These are phyloP conservation scores for Cornus kousa DNA, from an alignment of 148 eudicot species.

Conservation along the genomic window DNA sequence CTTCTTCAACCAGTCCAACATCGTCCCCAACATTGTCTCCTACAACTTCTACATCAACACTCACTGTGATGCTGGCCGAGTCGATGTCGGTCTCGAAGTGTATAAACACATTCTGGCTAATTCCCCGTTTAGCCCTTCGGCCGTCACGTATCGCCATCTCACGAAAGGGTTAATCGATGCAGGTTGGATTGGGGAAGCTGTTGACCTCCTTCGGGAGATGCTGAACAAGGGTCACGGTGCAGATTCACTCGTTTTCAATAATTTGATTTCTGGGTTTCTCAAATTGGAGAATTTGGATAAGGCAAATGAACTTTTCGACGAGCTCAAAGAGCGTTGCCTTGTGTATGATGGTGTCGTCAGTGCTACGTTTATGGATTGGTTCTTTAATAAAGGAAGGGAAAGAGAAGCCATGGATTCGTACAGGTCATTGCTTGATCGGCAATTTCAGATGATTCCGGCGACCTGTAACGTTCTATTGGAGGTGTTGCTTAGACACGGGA, in stretches of 20 bases:
- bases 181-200: conserved; percentile 61
- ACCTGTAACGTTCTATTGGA: conserved; percentile 80
- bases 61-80: conserved; percentile 50
- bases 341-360: conserved; percentile 84
- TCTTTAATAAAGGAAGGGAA: conserved; percentile 49
- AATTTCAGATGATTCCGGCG: conserved; percentile 73
- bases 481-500: conserved; percentile 53
- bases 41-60: conserved; percentile 55
- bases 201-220: conserved; percentile 69
- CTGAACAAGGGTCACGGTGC: conserved; percentile 71
- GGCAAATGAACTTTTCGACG: conserved; percentile 81
- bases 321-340: conserved; percentile 67
- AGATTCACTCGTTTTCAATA: conserved; percentile 72
- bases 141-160: conserved; percentile 64
- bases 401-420: conserved; percentile 91
- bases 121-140: conserved; percentile 71
- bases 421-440: conserved; percentile 46
- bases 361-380: conserved; percentile 89
- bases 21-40: conserved; percentile 67
- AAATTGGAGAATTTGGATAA: conserved; percentile 59
- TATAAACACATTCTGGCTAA: conserved; percentile 40
- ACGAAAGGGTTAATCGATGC: conserved; percentile 69
- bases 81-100: conserved; percentile 48
- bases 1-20: conserved; percentile 60
- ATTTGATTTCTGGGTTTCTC: conserved; percentile 68